Evolutionary conservation across 495 filamentous ascomycete species (phyloP), one percentile per base, ranked within the genome.

Genomic region (Xylaria scruposa): DNA sequence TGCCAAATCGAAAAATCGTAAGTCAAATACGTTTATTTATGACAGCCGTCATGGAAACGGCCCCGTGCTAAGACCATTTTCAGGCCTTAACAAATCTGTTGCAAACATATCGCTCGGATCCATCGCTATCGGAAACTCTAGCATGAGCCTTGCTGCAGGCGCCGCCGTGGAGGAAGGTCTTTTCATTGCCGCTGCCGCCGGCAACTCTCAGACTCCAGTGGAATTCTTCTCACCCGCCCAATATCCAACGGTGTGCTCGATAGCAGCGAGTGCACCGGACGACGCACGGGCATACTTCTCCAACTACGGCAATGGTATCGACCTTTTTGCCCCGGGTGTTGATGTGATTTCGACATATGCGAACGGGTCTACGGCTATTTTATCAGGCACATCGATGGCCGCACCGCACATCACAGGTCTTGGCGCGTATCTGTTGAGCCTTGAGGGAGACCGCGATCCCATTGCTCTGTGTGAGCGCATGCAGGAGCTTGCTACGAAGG

Each of bases 341-440:
- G 65, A 77, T 72, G 75, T 85, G 33, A 78, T 82, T 63, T 80
- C 77, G 21, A 79, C 77, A 0, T 73, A 67, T 36, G 76, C 71
- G 9, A 81, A 85, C 49, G 70, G 61, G 12, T 83, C 81, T 33
- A 83, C 81, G 36, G 79, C 74, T 4, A 73, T 83, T 10, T 70
- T 85, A n/a, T 83, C 78, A 40, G 88, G 88, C 68, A 89, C 88
- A 0, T 87, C 85, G 33, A 85, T 86, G 85, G 82, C 88, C 3
- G 77, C 83, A 24, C 87, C 87, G 7, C 86, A 86, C 71, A 78
- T 87, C 56, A 80, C 86, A 10, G 87, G 86, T 6, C 77, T 86
- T 13, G 82, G 81, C 26, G 85, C 84, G 6, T 89, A 88, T 70
- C 80, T 88, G 24, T 75, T 83, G 10, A 62, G 58, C 7, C 70